These are phyloP conservation scores for Leccinum broughii DNA, from an alignment of 768 basidiomycete genomes.

Conservation along the genomic window DNA sequence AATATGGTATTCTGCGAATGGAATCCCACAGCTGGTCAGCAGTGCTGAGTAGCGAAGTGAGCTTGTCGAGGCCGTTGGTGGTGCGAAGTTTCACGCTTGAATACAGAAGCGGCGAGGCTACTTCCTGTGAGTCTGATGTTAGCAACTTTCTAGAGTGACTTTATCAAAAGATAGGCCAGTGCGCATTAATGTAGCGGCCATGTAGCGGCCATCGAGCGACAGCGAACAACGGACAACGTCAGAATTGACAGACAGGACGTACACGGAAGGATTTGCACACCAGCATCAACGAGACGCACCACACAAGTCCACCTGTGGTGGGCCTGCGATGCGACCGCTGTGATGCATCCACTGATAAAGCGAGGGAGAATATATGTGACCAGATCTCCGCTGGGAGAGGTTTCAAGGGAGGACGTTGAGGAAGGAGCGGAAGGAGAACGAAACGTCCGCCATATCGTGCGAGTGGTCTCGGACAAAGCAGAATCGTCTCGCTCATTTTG, in stretches of 20 bases:
- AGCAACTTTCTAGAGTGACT: conserved; percentile 11
- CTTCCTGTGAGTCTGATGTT: conserved; percentile 45
- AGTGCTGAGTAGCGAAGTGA: conserved; percentile 54
- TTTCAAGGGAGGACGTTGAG: conserved; percentile 48
- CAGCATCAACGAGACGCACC: conserved; percentile 34
- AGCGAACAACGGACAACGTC: not conserved
- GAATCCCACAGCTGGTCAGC: conserved; percentile 87
- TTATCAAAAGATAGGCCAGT: conserved; percentile 4
- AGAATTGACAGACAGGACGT: conserved; percentile 19
- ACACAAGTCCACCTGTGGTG: conserved; percentile 5
- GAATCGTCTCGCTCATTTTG: conserved; percentile 40
- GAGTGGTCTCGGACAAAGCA: conserved; percentile 70
- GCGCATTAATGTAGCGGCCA: not conserved
- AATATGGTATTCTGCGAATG: conserved; percentile 82
- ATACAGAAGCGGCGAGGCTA: conserved; percentile 68
- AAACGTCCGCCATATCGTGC: conserved; percentile 58
- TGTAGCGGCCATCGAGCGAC: conserved; percentile 5
- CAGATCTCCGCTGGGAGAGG: conserved; percentile 72
- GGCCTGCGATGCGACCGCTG: conserved; percentile 8
- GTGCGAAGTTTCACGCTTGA: conserved; percentile 48
- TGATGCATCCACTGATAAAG: conserved; percentile 20
- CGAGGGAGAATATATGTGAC: conserved; percentile 55
- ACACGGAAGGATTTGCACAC: conserved; percentile 45
- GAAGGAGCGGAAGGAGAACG: conserved; percentile 68
- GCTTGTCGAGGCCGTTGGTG: conserved; percentile 49